Percentiles rank a stretch among this genome's conserved stretches.
Evolutionary conservation across 78 protist genomes (phyloP).

Genomic region (Dictyostelium capitatum): DNA sequence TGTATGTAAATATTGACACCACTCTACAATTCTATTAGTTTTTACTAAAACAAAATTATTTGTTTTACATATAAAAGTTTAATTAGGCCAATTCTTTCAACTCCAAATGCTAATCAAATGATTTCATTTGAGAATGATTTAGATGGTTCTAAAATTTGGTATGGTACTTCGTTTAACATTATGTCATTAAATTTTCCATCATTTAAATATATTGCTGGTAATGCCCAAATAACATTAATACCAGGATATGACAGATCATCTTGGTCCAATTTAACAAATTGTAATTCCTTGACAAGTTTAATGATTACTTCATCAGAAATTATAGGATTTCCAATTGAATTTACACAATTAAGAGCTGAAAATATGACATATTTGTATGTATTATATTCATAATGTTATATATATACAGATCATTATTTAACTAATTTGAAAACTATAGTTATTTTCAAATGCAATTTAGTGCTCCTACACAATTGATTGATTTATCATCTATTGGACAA

Average conservation of each 20-base stretch:
- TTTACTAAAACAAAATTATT: too few relatives aligned
- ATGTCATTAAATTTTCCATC: background rate
- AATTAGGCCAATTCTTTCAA: background rate
- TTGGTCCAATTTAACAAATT: background rate
- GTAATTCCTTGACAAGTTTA: background rate
- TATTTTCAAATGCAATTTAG: background rate
- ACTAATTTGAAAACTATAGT: background rate
- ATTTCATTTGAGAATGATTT: background rate
- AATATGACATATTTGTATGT: background rate
- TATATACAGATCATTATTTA: background rate
- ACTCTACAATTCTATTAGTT: too few relatives aligned
- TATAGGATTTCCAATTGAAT: background rate
- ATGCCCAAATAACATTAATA: background rate
- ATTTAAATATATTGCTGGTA: background rate
- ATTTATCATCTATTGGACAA: background rate
- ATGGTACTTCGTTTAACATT: background rate
- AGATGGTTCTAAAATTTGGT: background rate
- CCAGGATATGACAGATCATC: background rate
- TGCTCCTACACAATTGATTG: background rate
- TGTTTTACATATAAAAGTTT: background rate
- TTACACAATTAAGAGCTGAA: background rate
- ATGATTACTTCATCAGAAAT: background rate
- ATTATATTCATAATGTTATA: background rate
- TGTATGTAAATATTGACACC: too few relatives aligned
- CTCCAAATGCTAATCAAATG: background rate